Evolutionary conservation across 1,284 basidiomycete species (phyloP).

Genomic region (Tetrapyrgos nigripes): DNA sequence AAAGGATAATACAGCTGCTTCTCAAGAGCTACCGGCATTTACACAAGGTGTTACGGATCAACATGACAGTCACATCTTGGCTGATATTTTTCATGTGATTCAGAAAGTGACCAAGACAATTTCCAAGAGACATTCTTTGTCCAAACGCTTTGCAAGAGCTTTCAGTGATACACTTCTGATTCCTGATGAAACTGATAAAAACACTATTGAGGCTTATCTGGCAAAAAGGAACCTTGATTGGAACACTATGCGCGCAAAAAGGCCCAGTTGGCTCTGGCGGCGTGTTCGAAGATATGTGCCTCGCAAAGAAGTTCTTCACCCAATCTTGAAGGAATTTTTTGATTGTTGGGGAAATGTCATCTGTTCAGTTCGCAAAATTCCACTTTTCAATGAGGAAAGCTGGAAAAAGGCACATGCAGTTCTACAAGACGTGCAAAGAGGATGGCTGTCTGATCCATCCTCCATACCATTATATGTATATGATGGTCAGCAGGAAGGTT

Average conservation of each 20-base stretch:
- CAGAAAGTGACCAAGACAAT: slow-evolving; percentile 1
- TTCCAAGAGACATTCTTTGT: slow-evolving; percentile 1
- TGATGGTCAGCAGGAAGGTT: slow-evolving; percentile 19
- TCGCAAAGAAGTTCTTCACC: slow-evolving; percentile 9
- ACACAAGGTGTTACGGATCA: neutral
- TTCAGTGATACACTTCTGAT: slow-evolving; percentile 14
- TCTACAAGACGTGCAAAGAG: slow-evolving; percentile 18
- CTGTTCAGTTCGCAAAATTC: slow-evolving; percentile 7
- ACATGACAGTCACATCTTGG: slow-evolving; percentile 6
- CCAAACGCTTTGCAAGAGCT: slow-evolving; percentile 6
- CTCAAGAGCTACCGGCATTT: neutral
- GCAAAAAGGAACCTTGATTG: slow-evolving; percentile 4
- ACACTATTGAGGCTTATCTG: neutral
- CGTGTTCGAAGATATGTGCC: slow-evolving; percentile 20
- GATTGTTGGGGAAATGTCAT: slow-evolving; percentile 15
- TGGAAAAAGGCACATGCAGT: slow-evolving; percentile 17
- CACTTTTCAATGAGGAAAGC: slow-evolving; percentile 18
- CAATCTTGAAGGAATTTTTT: slow-evolving; percentile 13
- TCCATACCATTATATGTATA: slow-evolving; percentile 20
- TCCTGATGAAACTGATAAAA: slow-evolving; percentile 12
- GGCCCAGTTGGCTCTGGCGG: slow-evolving; percentile 17
- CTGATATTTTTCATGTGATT: slow-evolving; percentile 17
- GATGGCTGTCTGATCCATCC: slow-evolving; percentile 23
- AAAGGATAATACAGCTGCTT: neutral
- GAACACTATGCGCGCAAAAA: neutral